Conservation (phyloP, 805 yeast species). For the Myxozyma melibiosi region DNA sequence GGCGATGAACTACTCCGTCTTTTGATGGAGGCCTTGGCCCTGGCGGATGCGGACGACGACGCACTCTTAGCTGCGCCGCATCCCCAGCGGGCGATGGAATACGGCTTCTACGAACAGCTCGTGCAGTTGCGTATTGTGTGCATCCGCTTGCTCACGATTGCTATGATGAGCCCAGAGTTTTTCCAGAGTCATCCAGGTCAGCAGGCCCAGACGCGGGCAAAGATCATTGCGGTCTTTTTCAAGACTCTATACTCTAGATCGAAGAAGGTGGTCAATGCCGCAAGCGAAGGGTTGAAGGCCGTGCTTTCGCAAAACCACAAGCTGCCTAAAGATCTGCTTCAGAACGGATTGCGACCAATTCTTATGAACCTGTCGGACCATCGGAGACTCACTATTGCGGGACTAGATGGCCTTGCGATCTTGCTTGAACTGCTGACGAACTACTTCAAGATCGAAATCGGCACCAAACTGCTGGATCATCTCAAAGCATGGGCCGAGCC, state of each 20-base stretch:
- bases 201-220: slow-evolving; percentile 61
- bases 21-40: slow-evolving; percentile 84
- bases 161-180: slow-evolving; percentile 82
- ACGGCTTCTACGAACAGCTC: slow-evolving; percentile 84
- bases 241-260: slow-evolving; percentile 87
- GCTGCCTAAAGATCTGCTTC: slow-evolving; percentile 91
- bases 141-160: slow-evolving; percentile 76
- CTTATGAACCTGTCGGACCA: slow-evolving; percentile 93
- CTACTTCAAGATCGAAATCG: slow-evolving; percentile 95
- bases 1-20: slow-evolving; percentile 87
- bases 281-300: slow-evolving; percentile 81
- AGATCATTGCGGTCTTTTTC: slow-evolving; percentile 91
- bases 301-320: slow-evolving; percentile 84
- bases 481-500: slow-evolving; percentile 95
- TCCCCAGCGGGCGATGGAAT: slow-evolving; percentile 74
- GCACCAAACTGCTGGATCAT: slow-evolving; percentile 88
- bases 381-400: slow-evolving; percentile 82
- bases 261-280: slow-evolving; percentile 86
- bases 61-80: slow-evolving; percentile 72
- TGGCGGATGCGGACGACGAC: slow-evolving; percentile 98
- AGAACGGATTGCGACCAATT: slow-evolving; percentile 93
- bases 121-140: slow-evolving; percentile 88
- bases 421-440: slow-evolving; percentile 83
- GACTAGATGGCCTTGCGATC: slow-evolving; percentile 87
- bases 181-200: slow-evolving; percentile 64